Base-by-base conservation (phyloP, 352 stramenopile species). In the Phytopythium boreale region DNA sequence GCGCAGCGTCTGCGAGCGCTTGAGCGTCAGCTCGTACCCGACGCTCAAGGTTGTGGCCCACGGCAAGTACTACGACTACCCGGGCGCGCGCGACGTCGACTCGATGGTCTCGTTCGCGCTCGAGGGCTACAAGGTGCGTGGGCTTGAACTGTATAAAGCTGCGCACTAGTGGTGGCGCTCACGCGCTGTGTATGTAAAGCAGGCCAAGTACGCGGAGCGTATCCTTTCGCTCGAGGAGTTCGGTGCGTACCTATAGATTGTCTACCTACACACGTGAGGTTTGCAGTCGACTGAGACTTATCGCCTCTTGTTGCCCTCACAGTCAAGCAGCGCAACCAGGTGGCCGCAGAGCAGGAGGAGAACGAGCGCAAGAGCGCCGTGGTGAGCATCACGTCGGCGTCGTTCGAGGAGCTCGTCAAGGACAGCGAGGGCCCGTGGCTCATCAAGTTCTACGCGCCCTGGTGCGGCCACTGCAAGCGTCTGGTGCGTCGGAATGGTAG, bases 361-460 rank as follows among this genome's bases (percentile, higher is more conserved):
- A 83, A 82, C 29, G 82, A 89, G 50, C 65, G 67, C 19, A 74
- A 76, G 53, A 87, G 77, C 31, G 65, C 69, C 9, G 81, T 92
- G 26, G 82, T 87, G 55, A 66, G 70, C 26, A 70, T 88, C 47
- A 82, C 73, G 4, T 87, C 81, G 12, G 61, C 71, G 7, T 70
- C 63, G 26, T 90, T 92, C 29, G 81, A 90, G 24, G 66, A 78
- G 20, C 65, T 88, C 53, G 79, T 93, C 39, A 80, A 90, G 39
- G 56, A 76, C 11, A 69, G 82, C 65, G 83, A 83, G 61, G 63
- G 86, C 15, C 71, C 82, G 51, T 93, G 80, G 80, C 70, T 95
- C 49, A 84, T 95, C 64, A 92, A 93, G 70, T 93, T 93, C 61
- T 92, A 92, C 62, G 82, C 84, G 24, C 83, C 83, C 3, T 93